Evolutionary conservation across 2,329 filamentous ascomycete species (phyloP).

Genomic region (Verticillium isaacii): DNA sequence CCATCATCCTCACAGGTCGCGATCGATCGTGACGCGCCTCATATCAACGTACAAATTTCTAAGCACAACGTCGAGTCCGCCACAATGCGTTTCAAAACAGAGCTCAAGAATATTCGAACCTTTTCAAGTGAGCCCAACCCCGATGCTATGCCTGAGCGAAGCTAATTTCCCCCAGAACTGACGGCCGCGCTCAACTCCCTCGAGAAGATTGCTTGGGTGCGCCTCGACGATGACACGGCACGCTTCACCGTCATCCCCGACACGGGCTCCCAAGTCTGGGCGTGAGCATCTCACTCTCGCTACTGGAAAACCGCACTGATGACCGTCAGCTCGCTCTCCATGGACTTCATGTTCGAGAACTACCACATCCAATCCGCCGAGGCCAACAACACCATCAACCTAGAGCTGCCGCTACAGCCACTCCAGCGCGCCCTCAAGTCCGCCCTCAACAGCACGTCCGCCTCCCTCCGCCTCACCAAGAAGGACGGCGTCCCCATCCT

Average conservation of each 20-base stretch:
- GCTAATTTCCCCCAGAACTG: constrained; percentile 43
- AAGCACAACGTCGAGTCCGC: neutral
- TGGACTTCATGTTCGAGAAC: constrained; percentile 82
- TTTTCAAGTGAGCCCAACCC: constrained; percentile 47
- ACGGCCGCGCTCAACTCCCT: constrained; percentile 59
- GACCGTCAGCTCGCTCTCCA: constrained; percentile 45
- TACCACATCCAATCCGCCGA: constrained; percentile 86
- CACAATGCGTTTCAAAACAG: constrained; percentile 62
- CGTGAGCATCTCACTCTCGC: constrained; percentile 47
- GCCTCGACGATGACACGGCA: constrained; percentile 79
- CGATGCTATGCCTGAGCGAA: neutral
- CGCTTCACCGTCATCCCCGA: constrained; percentile 96
- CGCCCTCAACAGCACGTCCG: constrained; percentile 73
- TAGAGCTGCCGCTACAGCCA: constrained; percentile 85
- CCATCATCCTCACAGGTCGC: neutral
- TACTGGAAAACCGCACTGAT: constrained; percentile 1
- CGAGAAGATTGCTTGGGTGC: constrained; percentile 85
- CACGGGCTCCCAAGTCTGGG: constrained; percentile 94
- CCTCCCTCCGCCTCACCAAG: constrained; percentile 86
- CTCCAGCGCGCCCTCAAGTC: constrained; percentile 90
- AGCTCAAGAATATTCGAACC: constrained; percentile 61
- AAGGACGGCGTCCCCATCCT: constrained; percentile 83
- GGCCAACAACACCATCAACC: constrained; percentile 82
- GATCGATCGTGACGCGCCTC: neutral
- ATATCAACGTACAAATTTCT: neutral